Evolutionary conservation across 129 eudicot species (phyloP).

Genomic region (Helianthus annuus): HanXRQr2.0-SUNRISE NC_035446.2:152429503-152430002

Average conservation of each 20-base stretch:
- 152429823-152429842: slow-evolving; percentile 27
- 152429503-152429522: too few species aligned
- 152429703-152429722: background rate
- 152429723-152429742: background rate
- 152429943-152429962: slow-evolving; percentile 1
- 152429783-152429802: slow-evolving; percentile 22
- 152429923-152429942: slow-evolving; percentile 4
- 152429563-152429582: background rate
- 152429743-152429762: background rate
- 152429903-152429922: slow-evolving; percentile 4
- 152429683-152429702: background rate
- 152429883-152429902: slow-evolving; percentile 9
- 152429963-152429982: background rate
- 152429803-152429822: slow-evolving; percentile 23
- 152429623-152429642: background rate
- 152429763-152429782: slow-evolving; percentile 9
- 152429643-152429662: background rate
- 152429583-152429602: background rate
- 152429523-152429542: background rate
- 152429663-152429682: background rate
- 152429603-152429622: slow-evolving; percentile 1
- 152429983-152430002: too few species aligned
- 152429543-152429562: background rate
- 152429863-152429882: slow-evolving; percentile 7
- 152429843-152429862: background rate